Evolutionary conservation across 805 yeast species (phyloP), one percentile per base, ranked within the genome.

Genomic region (Yamadazyma scolyti): DNA sequence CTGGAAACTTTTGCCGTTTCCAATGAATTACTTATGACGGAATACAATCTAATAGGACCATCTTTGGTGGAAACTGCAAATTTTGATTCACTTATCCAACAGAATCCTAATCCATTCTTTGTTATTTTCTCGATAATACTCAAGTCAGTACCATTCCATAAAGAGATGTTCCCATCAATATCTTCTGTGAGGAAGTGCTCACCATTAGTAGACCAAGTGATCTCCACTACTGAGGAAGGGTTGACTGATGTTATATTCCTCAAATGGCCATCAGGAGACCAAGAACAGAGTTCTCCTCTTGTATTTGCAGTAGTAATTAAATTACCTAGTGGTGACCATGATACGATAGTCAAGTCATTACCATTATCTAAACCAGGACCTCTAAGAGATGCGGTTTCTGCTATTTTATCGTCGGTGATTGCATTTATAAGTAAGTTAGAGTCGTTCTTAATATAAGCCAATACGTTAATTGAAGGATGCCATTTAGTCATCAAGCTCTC

Each of bases 271-370:
- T 76, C 80, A 0, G 73, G 65, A 8, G 79, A 71, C 95, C 95
- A 88, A n/a, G 84, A 62, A 34, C 90, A 60, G 6, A 88, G 46
- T 44, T 82, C 90, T 9, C 96, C 96, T 46, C 70, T 70, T 33
- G 70, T 75, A 2, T 79, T 68, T 3, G 79, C 82, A 0, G 89
- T 81, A 9, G 82, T 65, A 3, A 87, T 53, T 9, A 67, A 44
- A 23, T 71, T 61, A 0, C 95, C 95, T 32, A 61, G 58, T 1
- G 81, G 79, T 9, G 85, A 72, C 94, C 94, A 86, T 7, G 75
- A 44, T 10, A 64, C 58, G 2, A 57, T 43, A 23, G 58, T 53
- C 11, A 66, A 49, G 10, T 54, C 54, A 40, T 53, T 54, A 4
- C 42, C 37, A 3, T 31, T 17, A n/a, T 35, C 44, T 11, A 43